Evolutionary conservation across 1,284 basidiomycete species (phyloP), one percentile per base, ranked within the genome.

Genomic region (Stereum hirsutum): DNA sequence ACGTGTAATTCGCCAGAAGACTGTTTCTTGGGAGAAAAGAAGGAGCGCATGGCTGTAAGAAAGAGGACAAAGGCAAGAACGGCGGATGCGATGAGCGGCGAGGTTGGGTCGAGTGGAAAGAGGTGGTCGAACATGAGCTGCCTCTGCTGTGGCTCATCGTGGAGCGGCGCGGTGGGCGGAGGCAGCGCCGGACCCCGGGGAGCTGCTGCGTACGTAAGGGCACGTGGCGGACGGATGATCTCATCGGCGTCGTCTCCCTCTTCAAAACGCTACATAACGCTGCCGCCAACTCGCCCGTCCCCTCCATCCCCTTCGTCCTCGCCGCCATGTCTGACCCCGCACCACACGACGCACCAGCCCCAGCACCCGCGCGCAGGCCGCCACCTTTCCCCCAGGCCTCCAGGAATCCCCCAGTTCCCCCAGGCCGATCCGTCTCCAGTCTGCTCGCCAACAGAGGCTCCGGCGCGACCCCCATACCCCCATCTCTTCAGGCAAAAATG

Each of bases 401-500:
- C 46, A 54, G 45, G 41, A 42, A 43, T 45, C 45, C 38, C 45
- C 42, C 49, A 45, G 52, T 54, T 56, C 49, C 53, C n/a, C 52
- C 46, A 40, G n/a, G n/a, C n/a, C 54, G 58, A 39, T 51, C 64
- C 41, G 67, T 74, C 49, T 63, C 68, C 35, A 63, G 65, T 27
- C 55, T 68, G 39, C 63, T 65, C 56, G 59, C 59, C 51, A 64
- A 57, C 60, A 64, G 54, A 35, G 49, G 47, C 41, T 52, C 36
- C 12, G 66, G 65, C 37, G 62, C 76, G 15, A 80, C 81, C 0
- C 80, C 83, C 40, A 86, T 95, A 49, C 93, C 94, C 0, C 90
- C 93, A 1, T 78, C 81, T 42, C 72, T 98, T 43, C 91, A 93
- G 58, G 89, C 89, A 47, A 96, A 94, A 69, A 88, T 97, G 78